A percentile compares a stretch with the other conserved stretches of the same genome.
Conservation (phyloP, 1,139 yeast genomes). For the Taphrina deformans region DNA sequence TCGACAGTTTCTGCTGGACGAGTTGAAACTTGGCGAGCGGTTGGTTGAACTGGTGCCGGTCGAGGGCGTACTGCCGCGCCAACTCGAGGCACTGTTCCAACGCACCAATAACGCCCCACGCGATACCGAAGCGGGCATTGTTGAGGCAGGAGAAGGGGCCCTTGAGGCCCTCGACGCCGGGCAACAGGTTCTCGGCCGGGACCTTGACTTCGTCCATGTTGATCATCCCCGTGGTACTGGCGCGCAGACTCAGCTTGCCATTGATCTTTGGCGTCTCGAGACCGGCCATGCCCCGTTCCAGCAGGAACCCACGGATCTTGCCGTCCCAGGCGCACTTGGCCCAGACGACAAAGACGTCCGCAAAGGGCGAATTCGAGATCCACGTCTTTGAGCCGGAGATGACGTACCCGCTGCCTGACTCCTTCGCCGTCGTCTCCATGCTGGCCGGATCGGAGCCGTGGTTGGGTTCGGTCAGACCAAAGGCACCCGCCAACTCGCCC, state of each 20-base stretch:
- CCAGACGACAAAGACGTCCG: conserved; percentile 51
- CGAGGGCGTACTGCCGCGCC: conserved; percentile 49
- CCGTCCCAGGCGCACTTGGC: conserved; percentile 49
- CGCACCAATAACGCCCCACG: conserved; percentile 53
- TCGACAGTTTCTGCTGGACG: conserved; percentile 50
- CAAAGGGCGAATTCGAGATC: conserved; percentile 54
- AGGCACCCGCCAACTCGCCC: conserved; percentile 52
- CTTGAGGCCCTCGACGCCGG: conserved; percentile 49
- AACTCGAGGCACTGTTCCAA: conserved; percentile 49
- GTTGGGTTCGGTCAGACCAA: conserved; percentile 52
- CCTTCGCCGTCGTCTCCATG: conserved; percentile 50
- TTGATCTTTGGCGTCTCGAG: conserved; percentile 50
- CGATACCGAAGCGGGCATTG: conserved; percentile 51
- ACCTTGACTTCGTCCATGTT: conserved; percentile 51
- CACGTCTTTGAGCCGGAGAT: conserved; percentile 51
- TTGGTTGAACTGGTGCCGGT: conserved; percentile 48
- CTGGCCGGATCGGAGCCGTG: conserved; percentile 53
- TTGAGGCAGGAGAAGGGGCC: conserved; percentile 53
- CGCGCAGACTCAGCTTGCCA: conserved; percentile 49
- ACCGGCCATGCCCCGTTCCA: conserved; percentile 47
- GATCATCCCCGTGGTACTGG: conserved; percentile 52
- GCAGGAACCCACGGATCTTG: conserved; percentile 49
- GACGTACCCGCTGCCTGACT: conserved; percentile 49
- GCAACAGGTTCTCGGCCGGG: conserved; percentile 50
- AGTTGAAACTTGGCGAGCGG: conserved; percentile 50